Base-by-base conservation (phyloP, 192 early-diverging fungal species). In the Irineochytrium annulatum region DNA sequence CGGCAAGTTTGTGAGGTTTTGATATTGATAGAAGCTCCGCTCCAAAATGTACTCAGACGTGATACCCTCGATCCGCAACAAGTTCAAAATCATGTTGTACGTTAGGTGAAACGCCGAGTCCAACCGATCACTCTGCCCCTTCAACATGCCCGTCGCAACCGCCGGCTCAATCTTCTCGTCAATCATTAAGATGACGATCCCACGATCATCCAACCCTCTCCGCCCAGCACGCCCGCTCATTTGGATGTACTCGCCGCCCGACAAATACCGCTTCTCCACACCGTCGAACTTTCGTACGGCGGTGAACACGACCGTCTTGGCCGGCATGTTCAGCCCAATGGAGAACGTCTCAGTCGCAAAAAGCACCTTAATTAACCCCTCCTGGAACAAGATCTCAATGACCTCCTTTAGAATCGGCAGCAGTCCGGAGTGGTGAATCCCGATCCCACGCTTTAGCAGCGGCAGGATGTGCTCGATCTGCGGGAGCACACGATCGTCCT, bases 311-410 rank as follows among this genome's bases (percentile, higher is more conserved):
- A 98, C 96, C 0, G 96, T 98, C 62, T 92, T 93, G 63, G 96
- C 94, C 22, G 96, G 96, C 96, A 98, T 98, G 78, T 98, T 98
- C 53, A 98, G 75, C 24, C 96, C 96, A 57, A 98, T 98, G 24
- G 96, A 92, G 70, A 98, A 98, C 0, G 96, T 98, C 76, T 98
- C 96, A 1, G 95, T 98, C 24, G 95, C 95, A 85, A 98, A 98
- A 43, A 98, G 73, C n/a, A 92, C 91, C 73, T 98, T 98, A 31
- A 98, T 70, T 57, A 98, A 68, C n/a, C 92, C 92, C 72, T 95
- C 92, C 67, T 95, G 92, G 75, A 98, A 98, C 41, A 98, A 75
- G 73, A 98, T 91, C 76, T 98, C 95, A 43, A 95, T 93, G 6
- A 92, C 88, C 76, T 98, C 95, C 69, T 98, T 98, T 48, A 98